Evolutionary conservation across 208 protist genomes (phyloP).

Genomic region (Trypanosomatidae sp.): DNA sequence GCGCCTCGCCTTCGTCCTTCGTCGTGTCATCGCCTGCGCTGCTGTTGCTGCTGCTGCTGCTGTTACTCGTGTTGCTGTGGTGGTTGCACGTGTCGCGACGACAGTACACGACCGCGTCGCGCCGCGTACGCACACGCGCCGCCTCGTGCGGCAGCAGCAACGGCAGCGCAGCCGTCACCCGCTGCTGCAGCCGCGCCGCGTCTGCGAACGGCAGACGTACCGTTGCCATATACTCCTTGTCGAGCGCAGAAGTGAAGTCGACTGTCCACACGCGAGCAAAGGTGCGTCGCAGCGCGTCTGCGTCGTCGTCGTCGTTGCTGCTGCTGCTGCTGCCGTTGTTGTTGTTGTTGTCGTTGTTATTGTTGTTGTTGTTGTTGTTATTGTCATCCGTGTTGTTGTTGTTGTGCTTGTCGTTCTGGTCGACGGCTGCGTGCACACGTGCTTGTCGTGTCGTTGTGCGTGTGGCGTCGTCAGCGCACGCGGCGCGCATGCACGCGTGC

Average conservation of each 20-base stretch:
- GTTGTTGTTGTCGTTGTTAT: not conserved
- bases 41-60: too few species aligned
- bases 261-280: slow-evolving; percentile 54
- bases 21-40: too few species aligned
- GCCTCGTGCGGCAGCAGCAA: too few species aligned
- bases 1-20: too few species aligned
- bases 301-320: not conserved
- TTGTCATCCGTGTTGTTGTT: not conserved
- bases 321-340: not conserved
- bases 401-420: not conserved
- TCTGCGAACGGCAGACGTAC: slow-evolving; percentile 67
- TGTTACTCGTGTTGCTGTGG: too few species aligned
- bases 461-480: not conserved
- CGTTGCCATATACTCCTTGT: slow-evolving; percentile 48
- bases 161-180: too few species aligned
- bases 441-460: not conserved
- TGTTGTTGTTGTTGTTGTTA: not conserved
- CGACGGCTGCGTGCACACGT: not conserved
- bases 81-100: too few species aligned
- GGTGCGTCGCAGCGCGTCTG: slow-evolving; percentile 19
- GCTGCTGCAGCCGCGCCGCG: slow-evolving; percentile 13
- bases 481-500: slow-evolving; percentile 27
- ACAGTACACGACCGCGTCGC: too few species aligned
- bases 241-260: slow-evolving; percentile 40
- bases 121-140: too few species aligned